Evolutionary conservation across 371 early-diverging fungal species (phyloP), one percentile per base, ranked within the genome.

Genomic region (Mortierella sp.): DNA sequence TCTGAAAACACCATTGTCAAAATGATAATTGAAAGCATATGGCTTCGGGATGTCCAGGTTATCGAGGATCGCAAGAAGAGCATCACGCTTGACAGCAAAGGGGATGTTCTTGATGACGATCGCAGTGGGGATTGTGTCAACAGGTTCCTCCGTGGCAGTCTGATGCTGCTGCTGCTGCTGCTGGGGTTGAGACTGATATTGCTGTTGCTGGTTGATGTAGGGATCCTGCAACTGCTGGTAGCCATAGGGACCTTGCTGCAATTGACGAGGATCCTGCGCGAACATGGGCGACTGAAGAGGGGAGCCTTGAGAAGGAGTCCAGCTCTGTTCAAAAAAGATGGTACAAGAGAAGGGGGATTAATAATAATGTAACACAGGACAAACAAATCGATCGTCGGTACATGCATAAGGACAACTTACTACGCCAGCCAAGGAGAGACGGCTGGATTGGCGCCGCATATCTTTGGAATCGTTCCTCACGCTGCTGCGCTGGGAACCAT

Each of bases 21-120:
- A 92, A 60, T 92, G 91, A 67, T 93, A 93, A 67, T 93, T 92
- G 69, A 93, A 88, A 32, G 92, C 92, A 80, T 90, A 92, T 9
- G 94, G 93, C 61, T 82, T 78, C 14, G 94, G 93, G 39, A 92
- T 86, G 43, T 86, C 86, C 54, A 91, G 78, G 47, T 83, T 80
- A 42, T 78, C 91, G 41, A 93, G 84, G 24, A 86, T 85, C 31
- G 81, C 81, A 44, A 93, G 62, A 48, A 93, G 85, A 37, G 85
- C 88, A 70, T 92, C 92, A 41, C 91, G 87, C 79, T 92, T 91
- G 44, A 93, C 85, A 26, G 87, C 83, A 79, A 93, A 93, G 42
- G 90, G 91, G 64, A 93, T 93, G 81, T 93, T 93, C 69, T 93
- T 93, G 63, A 93, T 91, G 26, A 93, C 94, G 61, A 93, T 86